Base-by-base conservation (phyloP, 1,284 basidiomycete species). In the Apiotrichum sp. region DNA sequence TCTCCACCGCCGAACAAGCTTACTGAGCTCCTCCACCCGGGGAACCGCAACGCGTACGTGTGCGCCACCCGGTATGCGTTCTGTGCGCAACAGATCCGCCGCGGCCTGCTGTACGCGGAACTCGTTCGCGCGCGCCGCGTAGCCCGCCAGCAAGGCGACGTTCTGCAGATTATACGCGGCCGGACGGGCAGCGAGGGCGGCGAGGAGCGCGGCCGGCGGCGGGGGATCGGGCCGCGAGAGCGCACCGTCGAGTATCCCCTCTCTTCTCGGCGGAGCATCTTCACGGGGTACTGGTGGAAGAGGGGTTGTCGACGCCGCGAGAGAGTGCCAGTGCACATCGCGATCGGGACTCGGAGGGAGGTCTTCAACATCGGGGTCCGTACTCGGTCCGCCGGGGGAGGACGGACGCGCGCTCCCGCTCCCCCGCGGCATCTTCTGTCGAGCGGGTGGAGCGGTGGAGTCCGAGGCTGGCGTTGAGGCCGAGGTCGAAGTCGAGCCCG, bases 371-470 rank as follows among this genome's bases (percentile, higher is more conserved):
- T 22, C 22, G 22, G 22, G 36, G 8, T 38, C 36, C 8, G 8
- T 38, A 13, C 36, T 38, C 36, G 36, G 36, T 38, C 36, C 36
- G 22, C 22, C 22, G 22, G 22, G 22, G 22, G 22, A 22, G 22
- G 22, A 22, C 36, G 8, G 36, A 38, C 36, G 13, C 8, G 7
- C 36, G 36, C 49, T 32, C 9, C 33, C 42, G 36, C 43, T 46
- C 7, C 51, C 51, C 6, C 45, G 44, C 2, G 51, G 51, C 51
- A 52, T 52, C 44, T 52, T 52, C 34, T 52, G 51, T 35, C 51
- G 47, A 2, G 33, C 14, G 3, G 47, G 34, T 16, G 16, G 7
- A 13, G 11, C 29, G 16, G 22, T 8, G 36, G 36, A 13, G 36
- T 38, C 8, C 8, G 36, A 38, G 8, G 36, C 7, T 13, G 13